Evolutionary conservation across 345 rosid genomes (phyloP).

Genomic region (Citrus hindsii): DNA sequence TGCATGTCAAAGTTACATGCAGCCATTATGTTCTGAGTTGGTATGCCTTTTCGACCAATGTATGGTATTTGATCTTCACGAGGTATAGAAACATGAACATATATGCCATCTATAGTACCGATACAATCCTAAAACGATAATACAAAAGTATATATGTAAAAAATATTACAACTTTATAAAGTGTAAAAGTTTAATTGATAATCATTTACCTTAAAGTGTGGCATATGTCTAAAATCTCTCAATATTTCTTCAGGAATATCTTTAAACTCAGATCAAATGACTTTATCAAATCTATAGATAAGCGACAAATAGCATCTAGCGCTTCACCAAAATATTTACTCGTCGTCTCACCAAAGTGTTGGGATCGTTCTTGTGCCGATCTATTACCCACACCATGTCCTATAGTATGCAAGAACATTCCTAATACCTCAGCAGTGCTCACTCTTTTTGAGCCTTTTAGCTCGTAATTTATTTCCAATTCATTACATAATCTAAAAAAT

Average conservation of each 20-base stretch:
- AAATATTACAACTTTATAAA: not conserved
- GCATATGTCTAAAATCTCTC: not conserved
- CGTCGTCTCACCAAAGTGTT: too few relatives aligned
- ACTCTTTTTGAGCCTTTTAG: too few relatives aligned
- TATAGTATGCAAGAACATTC: not conserved
- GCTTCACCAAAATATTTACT: not conserved
- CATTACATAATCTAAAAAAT: too few relatives aligned
- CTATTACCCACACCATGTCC: not conserved
- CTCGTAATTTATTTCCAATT: too few relatives aligned
- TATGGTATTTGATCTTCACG: too few relatives aligned
- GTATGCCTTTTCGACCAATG: too few relatives aligned
- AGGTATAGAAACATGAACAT: not conserved
- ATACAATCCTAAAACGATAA: not conserved
- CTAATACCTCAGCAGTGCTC: not conserved
- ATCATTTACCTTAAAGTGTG: not conserved
- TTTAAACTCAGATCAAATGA: not conserved
- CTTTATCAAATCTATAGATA: not conserved
- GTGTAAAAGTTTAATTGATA: not conserved
- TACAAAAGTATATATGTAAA: not conserved
- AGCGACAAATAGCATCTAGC: not conserved
- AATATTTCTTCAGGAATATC: not conserved
- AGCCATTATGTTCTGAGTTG: not conserved
- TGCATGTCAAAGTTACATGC: not conserved
- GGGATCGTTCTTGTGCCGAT: too few relatives aligned
- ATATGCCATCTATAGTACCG: not conserved